Evolutionary conservation across 768 basidiomycete species (phyloP), one percentile per base, ranked within the genome.

Genomic region (Macrocybe gigantea): DNA sequence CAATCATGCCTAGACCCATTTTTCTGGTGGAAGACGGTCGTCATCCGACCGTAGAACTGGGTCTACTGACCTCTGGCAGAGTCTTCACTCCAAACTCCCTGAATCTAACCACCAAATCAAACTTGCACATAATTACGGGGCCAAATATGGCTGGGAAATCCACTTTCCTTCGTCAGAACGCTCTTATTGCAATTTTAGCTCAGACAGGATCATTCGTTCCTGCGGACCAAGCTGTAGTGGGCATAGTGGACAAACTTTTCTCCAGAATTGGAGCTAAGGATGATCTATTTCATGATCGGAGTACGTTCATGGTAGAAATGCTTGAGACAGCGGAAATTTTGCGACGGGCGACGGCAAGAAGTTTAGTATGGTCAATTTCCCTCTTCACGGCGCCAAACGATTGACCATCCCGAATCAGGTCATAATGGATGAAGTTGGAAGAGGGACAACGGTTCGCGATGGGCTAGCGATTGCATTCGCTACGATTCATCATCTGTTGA

Each of bases 381-480:
- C 35, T 10, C 3, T 31, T 38, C 44, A 14, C 2, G 15, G 14
- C 14, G 29, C 30, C 32, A 29, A 22, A 15, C 33, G 29, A 13
- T 13, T 48, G 33, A 57, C 45, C 5, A 46, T 49, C 32, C 35
- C 33, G 8, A 7, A 33, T 11, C 56, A 93, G 91, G 88, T 98
- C n/a, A 94, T 99, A 53, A 94, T 99, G 91, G 95, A 99, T 61
- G 95, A 99, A 70, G 93, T 99, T n/a, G 95, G 95, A 5, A 72
- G 95, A 55, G 95, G 95, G 33, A 98, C 95, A 5, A 93, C 93
- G 0, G 82, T 93, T 6, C 82, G 82, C 51, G 94, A 96, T 58
- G 95, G 95, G 7, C 65, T 97, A 10, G 92, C 95, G 0, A 90
- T 98, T 44, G 94, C 96, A 12, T 97, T 92, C 59, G 89, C 91